Conservation (phyloP, 1,284 basidiomycete genomes). For the Malassezia restricta region DNA sequence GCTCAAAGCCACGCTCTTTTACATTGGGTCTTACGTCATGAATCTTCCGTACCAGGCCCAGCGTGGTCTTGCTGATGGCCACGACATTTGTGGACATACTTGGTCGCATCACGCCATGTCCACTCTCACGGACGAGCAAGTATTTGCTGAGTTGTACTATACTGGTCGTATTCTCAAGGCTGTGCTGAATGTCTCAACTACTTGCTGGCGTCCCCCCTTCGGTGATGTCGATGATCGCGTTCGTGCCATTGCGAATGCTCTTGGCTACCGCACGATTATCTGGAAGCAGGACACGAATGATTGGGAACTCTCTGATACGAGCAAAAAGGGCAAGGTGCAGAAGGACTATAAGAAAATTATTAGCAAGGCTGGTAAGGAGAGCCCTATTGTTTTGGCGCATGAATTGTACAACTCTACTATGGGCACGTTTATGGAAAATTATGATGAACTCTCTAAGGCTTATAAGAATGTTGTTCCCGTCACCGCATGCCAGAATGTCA, state of each 20-base stretch:
- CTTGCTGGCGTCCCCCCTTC: slow-evolving; percentile 47
- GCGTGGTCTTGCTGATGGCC: slow-evolving; percentile 19
- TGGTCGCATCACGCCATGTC: slow-evolving; percentile 25
- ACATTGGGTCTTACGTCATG: slow-evolving; percentile 22
- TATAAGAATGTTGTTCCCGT: slow-evolving; percentile 43
- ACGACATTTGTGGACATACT: slow-evolving; percentile 23
- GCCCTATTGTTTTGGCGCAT: slow-evolving; percentile 33
- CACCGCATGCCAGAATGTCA: slow-evolving; percentile 39
- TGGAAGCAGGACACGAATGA: slow-evolving; percentile 49
- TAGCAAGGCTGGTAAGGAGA: slow-evolving; percentile 44
- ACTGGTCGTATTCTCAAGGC: slow-evolving; percentile 49
- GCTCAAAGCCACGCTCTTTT: slow-evolving; percentile 24
- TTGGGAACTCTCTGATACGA: slow-evolving; percentile 45
- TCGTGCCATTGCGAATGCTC: slow-evolving; percentile 48
- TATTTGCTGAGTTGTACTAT: slow-evolving; percentile 52
- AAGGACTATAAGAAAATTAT: slow-evolving; percentile 49
- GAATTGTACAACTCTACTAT: slow-evolving; percentile 41
- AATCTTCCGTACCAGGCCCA: slow-evolving; percentile 17
- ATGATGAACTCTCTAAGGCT: slow-evolving; percentile 26
- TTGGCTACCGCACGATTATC: slow-evolving; percentile 49
- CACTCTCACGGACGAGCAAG: slow-evolving; percentile 21
- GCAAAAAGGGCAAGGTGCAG: slow-evolving; percentile 26
- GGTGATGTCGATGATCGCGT: slow-evolving; percentile 51
- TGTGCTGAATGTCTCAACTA: slow-evolving; percentile 49
- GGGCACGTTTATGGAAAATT: slow-evolving; percentile 32